Evolutionary conservation across 2,329 filamentous ascomycete species (phyloP), one percentile per base, ranked within the genome.

Genomic region (Fusarium nodosum): DNA sequence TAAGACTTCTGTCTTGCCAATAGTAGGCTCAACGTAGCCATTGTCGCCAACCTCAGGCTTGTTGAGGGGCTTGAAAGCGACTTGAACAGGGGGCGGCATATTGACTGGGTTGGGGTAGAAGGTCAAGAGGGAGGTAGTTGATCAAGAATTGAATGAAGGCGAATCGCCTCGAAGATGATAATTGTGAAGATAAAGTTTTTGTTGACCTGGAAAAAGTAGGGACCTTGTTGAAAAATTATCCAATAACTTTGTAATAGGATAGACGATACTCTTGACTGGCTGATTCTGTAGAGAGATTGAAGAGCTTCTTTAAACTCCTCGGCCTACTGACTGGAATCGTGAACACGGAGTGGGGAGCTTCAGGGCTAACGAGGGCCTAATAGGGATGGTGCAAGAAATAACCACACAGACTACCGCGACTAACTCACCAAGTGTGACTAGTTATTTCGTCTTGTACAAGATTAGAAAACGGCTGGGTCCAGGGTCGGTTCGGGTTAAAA

Each of bases 31-130:
- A 22, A 65, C 66, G 3, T 72, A 72, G 4, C 69, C 69, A 18
- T 72, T 72, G 38, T 66, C 60, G 15, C 69, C 69, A 2, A 71
- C 64, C 15, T 68, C 57, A 5, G 69, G 69, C 36, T 68, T 64
- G 42, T 62, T 68, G 34, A 72, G 58, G 39, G 66, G 64, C 60
- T 72, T 72, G 53, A 70, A 72, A 2, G 69, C 69, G n/a, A 72
- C 69, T 47, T 72, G 69, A 20, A 72, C 66, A 11, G 69, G 69
- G 39, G 68, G 53, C 1, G 69, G 69, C 69, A 72, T 72, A 7
- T 26, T 64, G 33, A 7, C 5, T 12, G 10, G 5, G 18, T 20
- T 9, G 11, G 18, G 9, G 18, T 26, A n/a, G 20, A 7, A 5
- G 22, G 10, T 20, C 4, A 2, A 13, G 1, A 39, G 8, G 11